Conservation (phyloP, 495 filamentous ascomycete genomes). For the Daldinia grandis region DNA sequence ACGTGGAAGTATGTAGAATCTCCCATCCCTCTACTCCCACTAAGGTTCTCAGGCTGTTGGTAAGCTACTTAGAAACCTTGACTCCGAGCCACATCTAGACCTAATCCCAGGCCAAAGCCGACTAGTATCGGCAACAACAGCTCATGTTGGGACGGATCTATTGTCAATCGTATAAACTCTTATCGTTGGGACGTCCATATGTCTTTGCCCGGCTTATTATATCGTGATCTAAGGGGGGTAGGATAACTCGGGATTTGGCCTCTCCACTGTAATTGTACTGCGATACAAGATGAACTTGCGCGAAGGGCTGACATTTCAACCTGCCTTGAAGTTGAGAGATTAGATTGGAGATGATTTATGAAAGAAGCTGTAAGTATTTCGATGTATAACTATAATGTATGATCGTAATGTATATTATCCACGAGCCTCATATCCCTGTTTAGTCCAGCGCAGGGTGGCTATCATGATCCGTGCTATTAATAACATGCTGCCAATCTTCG, state of each 20-base stretch:
- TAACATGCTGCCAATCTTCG: not conserved
- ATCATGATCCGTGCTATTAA: not conserved
- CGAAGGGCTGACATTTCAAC: not conserved
- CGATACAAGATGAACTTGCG: not conserved
- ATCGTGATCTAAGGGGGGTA: conserved; percentile 63
- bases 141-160: conserved; percentile 56
- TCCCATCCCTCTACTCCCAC: not conserved
- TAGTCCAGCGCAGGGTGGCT: not conserved
- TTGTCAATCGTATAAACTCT: conserved; percentile 62
- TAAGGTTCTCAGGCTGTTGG: not conserved
- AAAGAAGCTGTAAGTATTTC: not conserved
- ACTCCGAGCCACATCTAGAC: too few species aligned
- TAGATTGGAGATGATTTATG: not conserved
- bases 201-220: conserved; percentile 55
- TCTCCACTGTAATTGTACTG: conserved; percentile 55
- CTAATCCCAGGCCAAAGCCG: conserved; percentile 5
- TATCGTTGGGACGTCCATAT: conserved; percentile 68
- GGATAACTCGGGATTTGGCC: conserved; percentile 67
- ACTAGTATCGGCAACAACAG: conserved; percentile 15
- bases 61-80: not conserved
- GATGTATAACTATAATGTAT: not conserved
- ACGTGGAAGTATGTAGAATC: conserved; percentile 36
- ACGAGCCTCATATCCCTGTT: not conserved
- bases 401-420: not conserved
- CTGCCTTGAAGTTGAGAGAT: not conserved